These are phyloP conservation scores for Aspergillus homomorphus DNA, from an alignment of 495 filamentous ascomycete species.

Conservation along the genomic window DNA sequence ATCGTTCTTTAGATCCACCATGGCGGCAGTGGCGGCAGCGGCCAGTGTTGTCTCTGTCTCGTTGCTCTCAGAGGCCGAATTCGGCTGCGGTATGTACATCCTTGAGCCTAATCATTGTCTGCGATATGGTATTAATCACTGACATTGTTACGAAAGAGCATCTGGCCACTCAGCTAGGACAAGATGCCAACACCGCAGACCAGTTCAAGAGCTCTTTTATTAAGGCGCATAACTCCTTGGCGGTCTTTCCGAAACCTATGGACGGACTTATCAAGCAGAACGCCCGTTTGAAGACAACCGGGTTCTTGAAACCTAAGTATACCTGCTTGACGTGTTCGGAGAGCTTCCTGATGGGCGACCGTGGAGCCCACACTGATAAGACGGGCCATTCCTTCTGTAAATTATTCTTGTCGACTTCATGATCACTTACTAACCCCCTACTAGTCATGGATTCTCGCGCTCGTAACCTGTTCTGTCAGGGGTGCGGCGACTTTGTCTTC, in stretches of 20 bases:
- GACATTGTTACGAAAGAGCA: slow-evolving; percentile 32
- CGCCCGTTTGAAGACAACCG: slow-evolving; percentile 24
- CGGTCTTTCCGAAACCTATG: slow-evolving; percentile 27
- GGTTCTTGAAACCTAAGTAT: slow-evolving; percentile 40
- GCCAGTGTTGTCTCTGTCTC: slow-evolving; percentile 36
- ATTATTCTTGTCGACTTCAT: slow-evolving; percentile 1
- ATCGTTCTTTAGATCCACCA: not conserved
- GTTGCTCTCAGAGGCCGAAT: slow-evolving; percentile 42
- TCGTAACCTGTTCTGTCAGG: slow-evolving; percentile 76
- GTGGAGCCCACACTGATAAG: slow-evolving; percentile 39
- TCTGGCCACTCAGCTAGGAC: slow-evolving; percentile 33
- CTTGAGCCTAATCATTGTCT: not conserved
- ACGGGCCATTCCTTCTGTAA: slow-evolving; percentile 46
- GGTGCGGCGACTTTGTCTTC: slow-evolving; percentile 82
- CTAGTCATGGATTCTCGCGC: slow-evolving; percentile 78
- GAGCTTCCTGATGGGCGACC: slow-evolving; percentile 30
- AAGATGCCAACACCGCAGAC: slow-evolving; percentile 30
- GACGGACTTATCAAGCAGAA: slow-evolving; percentile 24
- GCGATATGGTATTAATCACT: slow-evolving; percentile 11
- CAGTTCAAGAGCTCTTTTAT: slow-evolving; percentile 40
- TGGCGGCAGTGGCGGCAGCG: slow-evolving; percentile 19
- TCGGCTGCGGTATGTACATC: slow-evolving; percentile 43
- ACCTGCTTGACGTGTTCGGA: slow-evolving; percentile 43
- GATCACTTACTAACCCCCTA: slow-evolving; percentile 13
- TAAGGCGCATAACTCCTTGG: slow-evolving; percentile 33